Conservation (phyloP, 2,329 filamentous ascomycete species). For the Clonostachys byssicola region DNA sequence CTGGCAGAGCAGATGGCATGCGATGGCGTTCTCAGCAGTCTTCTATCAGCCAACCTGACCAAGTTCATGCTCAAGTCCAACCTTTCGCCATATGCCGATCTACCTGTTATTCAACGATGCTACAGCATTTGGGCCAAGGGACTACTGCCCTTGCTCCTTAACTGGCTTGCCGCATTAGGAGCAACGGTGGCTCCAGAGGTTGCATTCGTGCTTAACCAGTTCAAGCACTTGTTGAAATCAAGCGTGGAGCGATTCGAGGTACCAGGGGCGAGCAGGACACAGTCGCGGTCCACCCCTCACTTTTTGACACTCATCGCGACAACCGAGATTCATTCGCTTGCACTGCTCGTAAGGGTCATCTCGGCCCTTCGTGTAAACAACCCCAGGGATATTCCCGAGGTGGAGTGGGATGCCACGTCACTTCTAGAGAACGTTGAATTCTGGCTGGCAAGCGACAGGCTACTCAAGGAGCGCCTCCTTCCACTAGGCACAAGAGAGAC, state of each 20-base stretch:
- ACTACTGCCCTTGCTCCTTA: conserved; percentile 82
- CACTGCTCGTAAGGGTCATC: conserved; percentile 71
- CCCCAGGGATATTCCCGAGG: conserved; percentile 65
- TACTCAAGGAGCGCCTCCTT: conserved; percentile 69
- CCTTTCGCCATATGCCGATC: conserved; percentile 76
- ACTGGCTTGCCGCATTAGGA: conserved; percentile 79
- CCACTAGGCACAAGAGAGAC: conserved; percentile 70
- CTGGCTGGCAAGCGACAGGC: conserved; percentile 65
- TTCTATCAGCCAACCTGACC: conserved; percentile 76
- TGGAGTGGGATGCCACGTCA: conserved; percentile 70
- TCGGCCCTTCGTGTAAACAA: conserved; percentile 61
- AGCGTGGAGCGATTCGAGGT: conserved; percentile 70
- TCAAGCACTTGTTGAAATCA: conserved; percentile 71
- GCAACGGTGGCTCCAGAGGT: conserved; percentile 80
- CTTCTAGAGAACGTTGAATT: conserved; percentile 82
- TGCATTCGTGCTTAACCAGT: conserved; percentile 83
- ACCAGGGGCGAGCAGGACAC: conserved; percentile 48
- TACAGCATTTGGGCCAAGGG: conserved; percentile 90
- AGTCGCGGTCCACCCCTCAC: conserved; percentile 42
- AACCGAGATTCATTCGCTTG: conserved; percentile 74
- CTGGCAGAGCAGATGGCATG: conserved; percentile 89
- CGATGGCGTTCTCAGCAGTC: conserved; percentile 75
- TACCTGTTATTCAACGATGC: conserved; percentile 63
- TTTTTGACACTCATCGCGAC: conserved; percentile 70
- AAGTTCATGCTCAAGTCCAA: conserved; percentile 68